Percentiles rank a stretch among this genome's conserved stretches.
Conservation (phyloP, 257 asterid genomes). For the Petunia axillaris region DNA sequence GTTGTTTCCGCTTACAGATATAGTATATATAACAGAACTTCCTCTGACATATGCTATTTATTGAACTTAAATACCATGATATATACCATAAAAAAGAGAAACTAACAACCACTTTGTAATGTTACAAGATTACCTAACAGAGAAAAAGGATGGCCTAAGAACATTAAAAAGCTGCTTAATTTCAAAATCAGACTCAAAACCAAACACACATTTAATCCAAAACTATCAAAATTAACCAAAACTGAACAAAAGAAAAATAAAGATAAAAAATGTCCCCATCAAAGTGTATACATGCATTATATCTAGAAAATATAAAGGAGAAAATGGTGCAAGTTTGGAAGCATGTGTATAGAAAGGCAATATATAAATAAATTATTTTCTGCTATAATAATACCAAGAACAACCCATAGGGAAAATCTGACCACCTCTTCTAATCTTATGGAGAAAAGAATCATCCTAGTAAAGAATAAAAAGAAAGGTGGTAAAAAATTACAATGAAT, state of each 20-base stretch:
- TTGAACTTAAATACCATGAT: not conserved
- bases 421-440: not conserved
- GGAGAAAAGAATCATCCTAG: not conserved
- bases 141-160: not conserved
- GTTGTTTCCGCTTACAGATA: too few relatives aligned
- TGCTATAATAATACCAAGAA: not conserved
- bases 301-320: not conserved
- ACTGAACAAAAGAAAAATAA: not conserved
- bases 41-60: not conserved
- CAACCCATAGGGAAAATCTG: not conserved
- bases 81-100: not conserved
- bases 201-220: not conserved
- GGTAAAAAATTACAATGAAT: too few relatives aligned
- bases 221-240: not conserved
- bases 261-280: not conserved
- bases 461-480: not conserved
- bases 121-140: not conserved
- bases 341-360: not conserved
- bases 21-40: not conserved
- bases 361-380: not conserved
- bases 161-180: not conserved
- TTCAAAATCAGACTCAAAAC: not conserved
- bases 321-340: conserved; percentile 2
- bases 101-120: not conserved
- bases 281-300: not conserved